Evolutionary conservation across 768 basidiomycete species (phyloP), one percentile per base, ranked within the genome.

Genomic region (Strobilomyces echinocephalus): DNA sequence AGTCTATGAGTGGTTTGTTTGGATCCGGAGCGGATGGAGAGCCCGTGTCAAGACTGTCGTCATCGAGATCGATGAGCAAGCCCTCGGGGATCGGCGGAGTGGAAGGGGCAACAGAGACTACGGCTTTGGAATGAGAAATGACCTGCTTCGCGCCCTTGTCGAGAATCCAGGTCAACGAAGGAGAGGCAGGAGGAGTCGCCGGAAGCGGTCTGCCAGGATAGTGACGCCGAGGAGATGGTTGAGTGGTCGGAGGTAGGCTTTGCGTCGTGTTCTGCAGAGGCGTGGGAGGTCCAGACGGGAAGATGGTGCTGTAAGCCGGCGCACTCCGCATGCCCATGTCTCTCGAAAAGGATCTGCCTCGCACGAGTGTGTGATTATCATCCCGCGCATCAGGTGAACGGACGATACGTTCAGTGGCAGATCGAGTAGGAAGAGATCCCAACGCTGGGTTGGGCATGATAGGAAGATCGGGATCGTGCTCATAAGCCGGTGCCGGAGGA

Each of bases 11-110:
- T 1, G 65, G 69, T 3, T 55, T 40, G 2, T 54, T 31, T 24
- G 57, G 48, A 34, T 49, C 55, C 6, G 53, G 36, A 26, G 56
- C 16, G 2, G 54, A 34, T 30, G 34, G 64, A 18, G 58, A 9
- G 3, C 43, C 43, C 45, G 52, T 52, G 33, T 71, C 69, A 10
- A 71, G 60, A 44, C 67, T 71, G 24, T 65, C 63, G 42, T 79
- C 80, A 28, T 79, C 75, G 18, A 84, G 67, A 66, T 84, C 79
- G 54, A 84, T 84, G 28, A 83, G 67, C 20, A 82, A 63, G 2
- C 80, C 83, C 58, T 83, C 53, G 73, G 69, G 50, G 72, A 79
- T 59, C 72, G 61, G 63, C 70, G 76, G 57, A 68, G 66, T 69
- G 2, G 57, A 55, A 0, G 64, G 64, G 3, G 60, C 12, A 24